Evolutionary conservation across 306 rosid species (phyloP), one percentile per base, ranked within the genome.

Genomic region (Quercus glauca): DNA sequence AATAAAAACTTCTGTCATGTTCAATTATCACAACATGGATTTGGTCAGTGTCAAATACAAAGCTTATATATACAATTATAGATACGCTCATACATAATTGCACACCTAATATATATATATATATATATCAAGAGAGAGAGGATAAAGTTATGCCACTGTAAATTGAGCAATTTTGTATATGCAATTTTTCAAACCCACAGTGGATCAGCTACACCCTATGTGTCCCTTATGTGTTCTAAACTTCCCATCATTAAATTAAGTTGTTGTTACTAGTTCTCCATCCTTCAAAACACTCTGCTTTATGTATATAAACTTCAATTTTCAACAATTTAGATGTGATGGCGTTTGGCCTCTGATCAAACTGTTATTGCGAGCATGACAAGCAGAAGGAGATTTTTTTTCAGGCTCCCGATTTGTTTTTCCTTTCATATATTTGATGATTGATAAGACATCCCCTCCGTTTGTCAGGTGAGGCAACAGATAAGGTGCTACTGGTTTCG

Each of bases 401-500:
- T 0, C 18, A 13, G 1, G 19, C 31, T 28, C 4, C n/a, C 1
- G 3, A 37, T 15, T 63, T 23, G 45, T 37, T 37, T 15, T 56
- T n/a, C 21, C 37, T 28, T 67, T n/a, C 35, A 8, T 57, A 53
- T 74, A 80, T 55, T 53, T 20, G 12, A 14, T 45, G 55, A 56
- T 60, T 73, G 53, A 49, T n/a, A 13, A 79, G 68, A 9, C 49
- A 41, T 31, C 23, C 19, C 45, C 26, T n/a, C 5, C 51, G 80
- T 80, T 69, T 82, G 76, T 83, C 86, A 91, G 99, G 90, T 67
- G 82, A 88, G 99, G 80, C 93, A 85, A 90, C 94, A n/a, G 94
- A 88, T 4, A 91, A 95, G 89, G 96, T 93, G 82, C 83, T 59
- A 56, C 76, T 95, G 76, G 91, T 88, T 52, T 86, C 88, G 86